Conservation (phyloP, 176 grass and related monocot genomes). For the Zizania latifolia region DNA sequence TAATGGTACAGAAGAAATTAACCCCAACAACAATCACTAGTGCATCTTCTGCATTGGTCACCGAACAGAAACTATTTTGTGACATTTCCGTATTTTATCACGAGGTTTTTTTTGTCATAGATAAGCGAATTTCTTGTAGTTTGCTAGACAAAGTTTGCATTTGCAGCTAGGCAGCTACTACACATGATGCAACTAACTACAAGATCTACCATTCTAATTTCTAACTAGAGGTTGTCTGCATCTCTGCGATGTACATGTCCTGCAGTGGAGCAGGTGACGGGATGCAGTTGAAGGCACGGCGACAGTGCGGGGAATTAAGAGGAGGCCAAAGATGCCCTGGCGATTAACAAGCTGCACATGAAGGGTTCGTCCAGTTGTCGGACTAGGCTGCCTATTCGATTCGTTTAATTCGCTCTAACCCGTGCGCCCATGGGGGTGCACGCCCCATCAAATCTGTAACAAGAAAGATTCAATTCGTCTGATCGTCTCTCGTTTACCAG, state of each 20-base stretch:
- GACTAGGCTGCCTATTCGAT: slow-evolving; percentile 40
- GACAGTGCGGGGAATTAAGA: slow-evolving; percentile 31
- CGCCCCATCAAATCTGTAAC: slow-evolving; percentile 59
- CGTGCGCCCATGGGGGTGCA: slow-evolving; percentile 37
- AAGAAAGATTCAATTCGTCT: slow-evolving; percentile 46
- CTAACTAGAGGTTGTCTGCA: background rate
- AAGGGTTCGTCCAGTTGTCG: slow-evolving; percentile 57
- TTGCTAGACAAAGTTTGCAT: slow-evolving; percentile 28
- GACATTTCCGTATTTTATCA: too few species aligned
- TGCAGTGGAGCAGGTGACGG: slow-evolving; percentile 63
- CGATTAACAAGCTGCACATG: slow-evolving; percentile 45
- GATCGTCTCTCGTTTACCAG: slow-evolving; percentile 72
- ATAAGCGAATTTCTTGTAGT: too few species aligned
- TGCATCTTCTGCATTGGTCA: background rate
- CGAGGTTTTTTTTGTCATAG: too few species aligned
- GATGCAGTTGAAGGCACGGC: slow-evolving; percentile 65
- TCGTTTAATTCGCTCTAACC: slow-evolving; percentile 73
- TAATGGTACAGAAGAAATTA: too few species aligned
- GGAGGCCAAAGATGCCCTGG: slow-evolving; percentile 27
- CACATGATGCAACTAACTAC: background rate
- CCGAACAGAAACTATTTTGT: too few species aligned
- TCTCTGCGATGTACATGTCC: slow-evolving; percentile 33
- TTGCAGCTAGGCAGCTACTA: background rate
- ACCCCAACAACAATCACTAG: background rate
- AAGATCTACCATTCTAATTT: slow-evolving; percentile 8